Base-by-base conservation (phyloP, 371 early-diverging fungal species). In the Basidiobolus meristosporus region DNA sequence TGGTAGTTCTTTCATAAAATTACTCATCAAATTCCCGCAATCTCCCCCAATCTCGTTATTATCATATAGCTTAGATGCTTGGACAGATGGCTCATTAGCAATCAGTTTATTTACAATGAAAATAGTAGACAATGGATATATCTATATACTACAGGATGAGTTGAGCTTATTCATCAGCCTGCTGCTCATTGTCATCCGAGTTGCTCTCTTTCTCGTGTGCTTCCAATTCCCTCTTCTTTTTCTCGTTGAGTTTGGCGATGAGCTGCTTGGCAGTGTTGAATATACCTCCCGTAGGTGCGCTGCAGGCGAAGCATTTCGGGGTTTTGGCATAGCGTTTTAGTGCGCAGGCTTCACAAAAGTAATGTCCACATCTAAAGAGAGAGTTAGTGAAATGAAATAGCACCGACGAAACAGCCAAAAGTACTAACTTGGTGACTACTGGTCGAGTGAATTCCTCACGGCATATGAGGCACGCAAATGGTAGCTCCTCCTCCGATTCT, bases 281-380 rank as follows among this genome's bases (percentile, higher is more conserved):
- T 11, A 80, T 62, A 2, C 97, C 97, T 32, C 61, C 69, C 1
- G 95, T 96, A 0, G 82, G 62, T 0, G 73, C 55, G 7, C 77
- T 77, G 53, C 97, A 97, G 0, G 79, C 82, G 54, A 70, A 82
- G 52, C 97, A 97, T 51, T 90, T 93, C n/a, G 79, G 70, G 9
- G 74, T 63, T 52, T 86, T 89, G 16, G 63, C 48, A 51, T 74
- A 80, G 18, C 82, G 65, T 38, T 76, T 60, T 34, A 91, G 47
- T 7, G 95, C 97, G 46, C 97, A 97, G n/a, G 59, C 56, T 51
- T 91, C 90, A 59, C 95, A 93, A 56, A 93, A 97, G 52, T 89
- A 90, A 50, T 97, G 97, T 11, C 68, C 60, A 56, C 97, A 96
- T 46, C 71, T 70, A 42, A 15, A 2, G 18, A 4, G 21, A 40